Evolutionary conservation across 2,329 filamentous ascomycete species (phyloP), one percentile per base, ranked within the genome.

Genomic region (Neofusicoccum cordaticola): DNA sequence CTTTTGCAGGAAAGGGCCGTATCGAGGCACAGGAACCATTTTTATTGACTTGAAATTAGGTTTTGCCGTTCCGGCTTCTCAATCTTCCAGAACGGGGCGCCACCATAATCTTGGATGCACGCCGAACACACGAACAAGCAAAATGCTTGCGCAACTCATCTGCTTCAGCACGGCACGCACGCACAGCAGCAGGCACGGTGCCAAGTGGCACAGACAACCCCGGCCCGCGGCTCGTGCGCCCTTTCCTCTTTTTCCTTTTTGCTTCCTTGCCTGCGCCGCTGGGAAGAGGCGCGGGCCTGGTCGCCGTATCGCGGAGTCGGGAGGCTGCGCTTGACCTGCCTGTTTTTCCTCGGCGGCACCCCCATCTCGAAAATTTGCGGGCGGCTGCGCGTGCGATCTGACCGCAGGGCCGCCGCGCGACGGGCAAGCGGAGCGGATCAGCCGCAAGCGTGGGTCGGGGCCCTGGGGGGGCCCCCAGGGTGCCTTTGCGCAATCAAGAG

Each of bases 391-490:
- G 17, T 47, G 56, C 56, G 56, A 60, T 60, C 56, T 47, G 56
- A 60, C 56, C 56, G 41, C 53, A 58, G 53, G 53, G 39, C 53
- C 53, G 53, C 53, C 53, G 53, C 41, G 31, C 47, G 41, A 63
- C 60, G 60, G 60, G 60, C 48, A 51, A 27, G 41, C 60, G 60
- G 60, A 62, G 60, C 50, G 60, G 61, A 53, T 63, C 48, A 63
- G 48, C 61, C 61, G 48, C 60, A 62, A 52, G 60, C 60, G 56
- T 34, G 47, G 48, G 19, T 41, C 17, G 41, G 53, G 41, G 19
- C 5, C 41, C 27, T 47, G 56, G 56, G 9, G 35, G 35, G 37
- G 11, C 9, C 37, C 1, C 11, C 37, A 3, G 13, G 9, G 37
- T 39, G 11, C 47, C 41, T 47, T 47, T 60, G 42, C 56, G 56